phyloP scores from a whole-genome alignment of 805 yeast genomes.

The Hemisphaericaspora nanyangensis region DNA sequence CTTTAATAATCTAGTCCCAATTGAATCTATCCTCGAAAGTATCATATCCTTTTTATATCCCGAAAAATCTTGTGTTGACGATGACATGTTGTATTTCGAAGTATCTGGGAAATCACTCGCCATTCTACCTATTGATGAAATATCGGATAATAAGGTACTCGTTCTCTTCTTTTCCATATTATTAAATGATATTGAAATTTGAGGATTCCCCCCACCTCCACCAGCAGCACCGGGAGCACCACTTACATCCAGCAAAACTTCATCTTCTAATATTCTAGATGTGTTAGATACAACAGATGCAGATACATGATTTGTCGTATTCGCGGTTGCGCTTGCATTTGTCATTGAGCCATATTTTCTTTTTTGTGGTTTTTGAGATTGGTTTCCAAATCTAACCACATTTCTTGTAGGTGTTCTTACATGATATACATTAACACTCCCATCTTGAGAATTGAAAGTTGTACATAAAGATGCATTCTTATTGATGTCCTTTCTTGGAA shows the following conservation, averaged over 20 bases:
- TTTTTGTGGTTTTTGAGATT: not conserved
- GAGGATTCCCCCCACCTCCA: too few species aligned
- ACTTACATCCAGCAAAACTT: slow-evolving; percentile 10
- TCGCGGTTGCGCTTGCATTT: not conserved
- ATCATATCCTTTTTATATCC: slow-evolving; percentile 61
- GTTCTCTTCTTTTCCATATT: slow-evolving; percentile 43
- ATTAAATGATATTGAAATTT: slow-evolving; percentile 20
- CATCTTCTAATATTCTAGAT: slow-evolving; percentile 35
- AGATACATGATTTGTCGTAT: too few species aligned
- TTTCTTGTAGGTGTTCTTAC: slow-evolving; percentile 35
- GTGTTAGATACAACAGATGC: not conserved
- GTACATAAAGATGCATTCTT: slow-evolving; percentile 44
- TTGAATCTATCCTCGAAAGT: slow-evolving; percentile 55
- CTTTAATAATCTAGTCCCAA: slow-evolving; percentile 18
- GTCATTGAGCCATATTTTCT: not conserved
- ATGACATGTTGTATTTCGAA: slow-evolving; percentile 14
- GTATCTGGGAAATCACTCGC: slow-evolving; percentile 34
- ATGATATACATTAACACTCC: slow-evolving; percentile 51
- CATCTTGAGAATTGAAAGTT: slow-evolving; percentile 48
- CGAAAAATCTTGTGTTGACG: slow-evolving; percentile 32
- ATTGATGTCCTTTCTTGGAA: slow-evolving; percentile 40
- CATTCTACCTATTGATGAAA: slow-evolving; percentile 45
- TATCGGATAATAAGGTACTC: slow-evolving; percentile 38
- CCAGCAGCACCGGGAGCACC: slow-evolving; percentile 9
- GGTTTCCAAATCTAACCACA: slow-evolving; percentile 2